Conservation (phyloP, 257 asterid genomes). For the Fraxinus americana region DNA sequence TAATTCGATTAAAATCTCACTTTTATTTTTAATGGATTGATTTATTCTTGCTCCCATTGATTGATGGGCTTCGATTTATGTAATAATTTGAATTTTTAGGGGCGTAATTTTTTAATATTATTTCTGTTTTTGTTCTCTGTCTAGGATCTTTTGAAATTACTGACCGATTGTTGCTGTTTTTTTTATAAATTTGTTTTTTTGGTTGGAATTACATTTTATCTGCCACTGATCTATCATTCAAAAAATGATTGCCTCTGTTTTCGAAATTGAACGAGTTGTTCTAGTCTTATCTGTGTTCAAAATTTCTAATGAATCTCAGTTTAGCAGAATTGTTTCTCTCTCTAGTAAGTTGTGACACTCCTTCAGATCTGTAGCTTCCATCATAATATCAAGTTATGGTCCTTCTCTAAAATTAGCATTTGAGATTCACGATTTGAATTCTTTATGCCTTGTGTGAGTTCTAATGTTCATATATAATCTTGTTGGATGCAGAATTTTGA, state of each 20-base stretch:
- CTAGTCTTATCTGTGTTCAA: not conserved
- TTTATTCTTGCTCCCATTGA: not conserved
- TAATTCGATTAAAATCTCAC: not conserved
- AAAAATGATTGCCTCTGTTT: not conserved
- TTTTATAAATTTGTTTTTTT: too few species aligned
- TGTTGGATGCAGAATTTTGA: conserved; percentile 19
- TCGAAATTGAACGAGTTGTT: not conserved
- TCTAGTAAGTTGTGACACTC: not conserved
- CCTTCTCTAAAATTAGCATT: conserved; percentile 24
- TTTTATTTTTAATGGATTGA: not conserved
- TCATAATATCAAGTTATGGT: not conserved
- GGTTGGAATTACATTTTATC: not conserved
- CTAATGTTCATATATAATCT: conserved; percentile 1
- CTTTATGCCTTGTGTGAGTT: conserved; percentile 5
- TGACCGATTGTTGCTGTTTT: too few species aligned
- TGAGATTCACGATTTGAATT: conserved; percentile 13
- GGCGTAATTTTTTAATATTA: not conserved
- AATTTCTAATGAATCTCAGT: not conserved
- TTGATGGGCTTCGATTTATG: not conserved
- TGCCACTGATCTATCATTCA: not conserved
- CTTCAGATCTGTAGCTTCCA: conserved; percentile 28
- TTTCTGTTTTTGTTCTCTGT: too few species aligned
- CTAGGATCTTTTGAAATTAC: too few species aligned
- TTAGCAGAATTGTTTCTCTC: not conserved
- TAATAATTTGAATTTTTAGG: not conserved